These are phyloP conservation scores for Schrenkiella parvula DNA, from an alignment of 345 rosid genomes.

Conservation along the genomic window DNA sequence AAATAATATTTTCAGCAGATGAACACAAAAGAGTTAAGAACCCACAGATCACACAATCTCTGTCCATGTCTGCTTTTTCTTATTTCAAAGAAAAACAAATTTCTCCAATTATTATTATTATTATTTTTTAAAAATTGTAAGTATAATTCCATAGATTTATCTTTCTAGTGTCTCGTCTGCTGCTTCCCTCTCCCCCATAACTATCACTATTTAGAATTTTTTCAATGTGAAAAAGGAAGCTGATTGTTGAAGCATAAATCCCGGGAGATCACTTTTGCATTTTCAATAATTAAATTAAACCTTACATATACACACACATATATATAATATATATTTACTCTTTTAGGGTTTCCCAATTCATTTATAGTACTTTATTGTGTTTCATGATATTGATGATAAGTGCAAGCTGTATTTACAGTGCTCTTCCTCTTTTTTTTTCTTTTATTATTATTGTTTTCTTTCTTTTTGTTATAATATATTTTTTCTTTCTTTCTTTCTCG, in stretches of 20 bases:
- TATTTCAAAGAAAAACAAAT: neutral
- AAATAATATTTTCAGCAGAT: slow-evolving; percentile 21
- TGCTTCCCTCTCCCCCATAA: slow-evolving; percentile 28
- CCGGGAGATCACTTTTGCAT: slow-evolving; percentile 70
- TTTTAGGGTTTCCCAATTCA: slow-evolving; percentile 36
- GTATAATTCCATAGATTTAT: slow-evolving; percentile 7
- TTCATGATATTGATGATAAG: slow-evolving; percentile 34
- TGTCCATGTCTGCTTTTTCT: slow-evolving; percentile 33
- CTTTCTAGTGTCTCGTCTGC: slow-evolving; percentile 27
- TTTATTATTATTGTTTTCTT: neutral
- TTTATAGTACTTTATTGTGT: slow-evolving; percentile 31
- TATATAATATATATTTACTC: slow-evolving; percentile 17
- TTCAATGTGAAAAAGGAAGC: slow-evolving; percentile 53
- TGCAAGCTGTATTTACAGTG: slow-evolving; percentile 36
- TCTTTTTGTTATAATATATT: neutral
- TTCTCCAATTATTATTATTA: neutral
- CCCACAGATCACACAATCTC: slow-evolving; percentile 40
- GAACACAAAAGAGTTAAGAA: slow-evolving; percentile 39
- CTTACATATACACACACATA: neutral
- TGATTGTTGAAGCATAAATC: slow-evolving; percentile 73
- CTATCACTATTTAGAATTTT: slow-evolving; percentile 53
- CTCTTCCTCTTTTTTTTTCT: slow-evolving; percentile 3
- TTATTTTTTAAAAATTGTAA: too few relatives aligned
- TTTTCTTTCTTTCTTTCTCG: neutral
- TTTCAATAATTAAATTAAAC: neutral